Evolutionary conservation across 371 early-diverging fungal species (phyloP).

Genomic region (Thermomucor indicae-seudaticae): DNA sequence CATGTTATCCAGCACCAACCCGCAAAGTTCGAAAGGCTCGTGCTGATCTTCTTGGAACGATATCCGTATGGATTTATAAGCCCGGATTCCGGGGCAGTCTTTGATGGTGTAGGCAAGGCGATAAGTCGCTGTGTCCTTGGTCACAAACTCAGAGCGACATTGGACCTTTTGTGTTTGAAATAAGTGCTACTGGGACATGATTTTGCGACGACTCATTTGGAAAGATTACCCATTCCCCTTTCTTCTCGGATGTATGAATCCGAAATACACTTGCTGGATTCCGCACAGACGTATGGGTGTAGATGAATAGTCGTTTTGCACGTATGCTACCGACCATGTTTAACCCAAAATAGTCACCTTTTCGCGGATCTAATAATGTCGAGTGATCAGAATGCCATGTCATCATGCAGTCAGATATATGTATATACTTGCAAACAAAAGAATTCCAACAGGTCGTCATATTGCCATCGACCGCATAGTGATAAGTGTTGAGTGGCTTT

Average conservation of each 20-base stretch:
- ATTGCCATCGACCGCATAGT: conserved; percentile 56
- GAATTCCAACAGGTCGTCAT: conserved; percentile 55
- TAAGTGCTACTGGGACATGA: no score
- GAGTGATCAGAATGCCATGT: not conserved
- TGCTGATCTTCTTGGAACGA: conserved; percentile 2
- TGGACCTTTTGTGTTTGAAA: no score
- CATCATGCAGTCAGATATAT: not conserved
- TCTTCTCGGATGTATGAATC: conserved; percentile 8
- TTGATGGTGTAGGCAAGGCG: not conserved
- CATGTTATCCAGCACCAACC: conserved; percentile 6
- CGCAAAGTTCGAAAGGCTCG: conserved; percentile 3
- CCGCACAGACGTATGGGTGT: conserved; percentile 3
- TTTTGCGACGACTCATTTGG: no score
- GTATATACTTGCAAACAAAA: conserved; percentile 20
- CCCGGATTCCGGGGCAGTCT: conserved; percentile 5
- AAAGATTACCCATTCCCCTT: conserved; percentile 10
- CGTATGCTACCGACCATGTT: conserved; percentile 40
- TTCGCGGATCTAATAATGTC: conserved; percentile 17
- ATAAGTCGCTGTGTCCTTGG: not conserved
- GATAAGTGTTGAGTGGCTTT: conserved; percentile 41
- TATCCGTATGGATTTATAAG: conserved; percentile 3
- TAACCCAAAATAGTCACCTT: conserved; percentile 46
- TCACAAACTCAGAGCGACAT: not conserved
- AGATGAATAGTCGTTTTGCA: conserved; percentile 24
- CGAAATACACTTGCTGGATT: conserved; percentile 21